Base-by-base conservation (phyloP, 495 filamentous ascomycete species). In the Bombardia bombarda region DNA sequence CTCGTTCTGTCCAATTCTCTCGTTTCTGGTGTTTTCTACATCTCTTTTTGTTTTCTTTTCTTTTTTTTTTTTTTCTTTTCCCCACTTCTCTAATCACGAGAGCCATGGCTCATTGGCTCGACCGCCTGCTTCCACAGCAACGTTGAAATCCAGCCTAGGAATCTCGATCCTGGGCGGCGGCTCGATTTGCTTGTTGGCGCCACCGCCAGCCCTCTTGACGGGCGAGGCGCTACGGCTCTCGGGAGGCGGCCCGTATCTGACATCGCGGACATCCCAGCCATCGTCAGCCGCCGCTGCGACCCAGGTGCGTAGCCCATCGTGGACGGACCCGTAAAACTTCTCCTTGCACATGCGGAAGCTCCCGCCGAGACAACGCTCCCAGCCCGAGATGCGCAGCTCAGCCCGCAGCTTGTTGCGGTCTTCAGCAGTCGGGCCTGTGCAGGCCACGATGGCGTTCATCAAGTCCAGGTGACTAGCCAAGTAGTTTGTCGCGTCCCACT, bases 401-500 rank as follows among this genome's bases (percentile, higher is more conserved):
- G 69, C 66, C 16, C 92, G 83, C 17, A 98, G 74, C 1, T 72
- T 56, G 63, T 95, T 96, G 38, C 92, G 83, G 38, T 89, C 79
- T 13, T 77, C 70, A 1, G 48, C 47, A 1, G 84, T 83, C 2
- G 87, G 84, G 13, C 57, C 59, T 5, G 92, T 70, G 40, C 79
- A 87, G n/a, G 92, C 86, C 49, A 97, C 64, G 43, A 97, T 75
- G 24, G 84, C 92, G 60, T 97, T 98, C 32, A 97, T 54, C 13
- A 98, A 79, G 65, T 97, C 93, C 9, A 98, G 69, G 55, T 98
- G 93, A 5, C 83, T 80, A 23, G 90, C 86, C 13, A 98, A 70
- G 54, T 98, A 98, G 63, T 90, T 95, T 8, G 92, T 96, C 8
- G 92, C 90, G 60, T 98, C 92, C 93, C 93, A 98, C 66, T 98